A percentile compares a stretch with the other conserved stretches of the same genome.
phyloP scores from a whole-genome alignment of 208 protist genomes.

The Leishmania braziliensis region DNA sequence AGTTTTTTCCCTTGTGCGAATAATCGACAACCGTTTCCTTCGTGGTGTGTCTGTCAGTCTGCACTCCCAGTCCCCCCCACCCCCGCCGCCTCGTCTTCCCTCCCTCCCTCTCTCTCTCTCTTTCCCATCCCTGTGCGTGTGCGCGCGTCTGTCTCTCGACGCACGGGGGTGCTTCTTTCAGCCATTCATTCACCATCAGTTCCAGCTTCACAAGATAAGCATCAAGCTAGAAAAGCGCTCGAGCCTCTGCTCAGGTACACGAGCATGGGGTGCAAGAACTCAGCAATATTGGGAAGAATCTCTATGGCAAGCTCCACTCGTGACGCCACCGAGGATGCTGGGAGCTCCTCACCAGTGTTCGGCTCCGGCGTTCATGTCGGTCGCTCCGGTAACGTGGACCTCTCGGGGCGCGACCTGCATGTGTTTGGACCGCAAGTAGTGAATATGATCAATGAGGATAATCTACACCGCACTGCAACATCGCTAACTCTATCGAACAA shows the following conservation, averaged over 20 bases:
- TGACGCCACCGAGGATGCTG: constrained; percentile 18
- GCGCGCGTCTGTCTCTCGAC: neutral
- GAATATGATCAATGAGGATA: constrained; percentile 65
- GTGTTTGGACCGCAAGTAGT: constrained; percentile 63
- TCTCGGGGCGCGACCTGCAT: constrained; percentile 68
- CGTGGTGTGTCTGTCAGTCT: neutral
- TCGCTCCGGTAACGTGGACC: constrained; percentile 78
- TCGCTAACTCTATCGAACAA: constrained; percentile 80
- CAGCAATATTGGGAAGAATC: neutral
- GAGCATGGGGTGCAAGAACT: constrained; percentile 37
- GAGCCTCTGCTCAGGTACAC: neutral
- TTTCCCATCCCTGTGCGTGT: neutral
- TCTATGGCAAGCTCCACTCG: constrained; percentile 1
- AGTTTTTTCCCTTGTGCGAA: neutral
- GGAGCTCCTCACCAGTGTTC: constrained; percentile 42
- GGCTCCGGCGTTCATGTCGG: constrained; percentile 83
- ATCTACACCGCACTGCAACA: constrained; percentile 67
- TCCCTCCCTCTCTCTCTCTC: neutral
- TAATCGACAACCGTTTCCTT: no score
- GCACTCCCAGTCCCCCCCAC: no score
- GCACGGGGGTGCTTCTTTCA: neutral
- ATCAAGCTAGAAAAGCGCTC: neutral
- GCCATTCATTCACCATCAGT: neutral
- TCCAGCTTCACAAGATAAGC: neutral
- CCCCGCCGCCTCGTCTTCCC: neutral